A percentile compares a stretch with the other conserved stretches of the same genome.
These are phyloP conservation scores for Striga asiatica DNA, from an alignment of 257 asterid species.

Conservation along the genomic window DNA sequence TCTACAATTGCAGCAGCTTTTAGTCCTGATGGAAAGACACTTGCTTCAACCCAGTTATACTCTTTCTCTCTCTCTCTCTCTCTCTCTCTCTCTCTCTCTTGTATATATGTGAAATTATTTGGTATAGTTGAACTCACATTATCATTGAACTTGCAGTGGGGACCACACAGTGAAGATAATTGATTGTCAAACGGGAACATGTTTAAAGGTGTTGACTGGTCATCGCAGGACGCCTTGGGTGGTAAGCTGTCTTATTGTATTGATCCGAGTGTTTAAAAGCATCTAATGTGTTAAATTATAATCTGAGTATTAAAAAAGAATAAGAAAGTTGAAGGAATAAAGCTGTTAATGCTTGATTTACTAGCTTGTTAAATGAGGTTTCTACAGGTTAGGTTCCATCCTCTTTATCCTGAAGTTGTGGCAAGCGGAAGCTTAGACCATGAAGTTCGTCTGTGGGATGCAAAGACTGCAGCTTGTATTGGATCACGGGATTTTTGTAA, in stretches of 20 bases:
- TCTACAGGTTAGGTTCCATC: conserved; percentile 93
- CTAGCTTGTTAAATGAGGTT: conserved; percentile 3
- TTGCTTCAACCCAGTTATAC: conserved; percentile 91
- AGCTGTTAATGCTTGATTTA: too few species aligned
- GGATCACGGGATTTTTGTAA: conserved; percentile 92
- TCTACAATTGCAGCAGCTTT: conserved; percentile 97
- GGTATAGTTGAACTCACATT: not conserved
- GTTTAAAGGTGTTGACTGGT: conserved; percentile 92
- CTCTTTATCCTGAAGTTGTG: conserved; percentile 65
- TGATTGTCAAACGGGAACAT: conserved; percentile 78
- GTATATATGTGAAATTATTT: not conserved
- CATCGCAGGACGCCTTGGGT: conserved; percentile 99
- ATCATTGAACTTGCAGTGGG: conserved; percentile 48
- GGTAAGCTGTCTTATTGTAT: conserved; percentile 45
- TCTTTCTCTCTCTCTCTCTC: conserved; percentile 13
- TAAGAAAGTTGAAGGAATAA: not conserved
- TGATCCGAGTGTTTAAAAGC: not conserved
- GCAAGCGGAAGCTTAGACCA: conserved; percentile 99
- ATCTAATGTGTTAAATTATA: conserved; percentile 1
- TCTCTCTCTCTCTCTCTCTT: not conserved
- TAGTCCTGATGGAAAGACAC: conserved; percentile 87
- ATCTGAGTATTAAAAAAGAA: not conserved
- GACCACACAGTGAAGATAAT: conserved; percentile 96
- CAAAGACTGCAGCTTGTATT: conserved; percentile 77
- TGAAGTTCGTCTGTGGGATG: conserved; percentile 95